Base-by-base conservation (phyloP, 1,139 yeast genomes). In the Candida dubliniensis region DNA sequence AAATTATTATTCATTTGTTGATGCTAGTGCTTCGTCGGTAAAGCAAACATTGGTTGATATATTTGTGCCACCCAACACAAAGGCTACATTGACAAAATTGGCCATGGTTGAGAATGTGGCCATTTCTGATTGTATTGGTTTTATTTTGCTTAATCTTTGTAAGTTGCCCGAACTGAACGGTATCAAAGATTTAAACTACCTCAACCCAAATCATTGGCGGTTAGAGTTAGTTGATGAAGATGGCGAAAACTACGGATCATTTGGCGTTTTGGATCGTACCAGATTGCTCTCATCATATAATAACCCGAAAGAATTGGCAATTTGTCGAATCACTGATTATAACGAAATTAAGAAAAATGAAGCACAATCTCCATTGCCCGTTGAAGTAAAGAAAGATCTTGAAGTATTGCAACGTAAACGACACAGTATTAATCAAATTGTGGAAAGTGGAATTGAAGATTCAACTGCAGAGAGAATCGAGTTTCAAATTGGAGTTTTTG, bases 171-270 rank as follows among this genome's bases (percentile, higher is more conserved):
- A 62, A 2, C 56, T 58, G 13, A 46, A 48, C 12, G 53, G 49
- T 7, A 47, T 47, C 24, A 49, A 49, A 4, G 58, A 56, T 25
- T 36, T 46, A 1, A 38, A 51, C 4, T 51, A 47, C 29, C 51
- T 65, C 41, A 75, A 83, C 50, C 87, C 89, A 0, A 84, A 84
- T 55, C 67, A 67, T 41, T 86, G 89, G 84, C 69, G 82, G 43
- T 55, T 85, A n/a, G 85, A 82, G 47, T 64, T 85, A 36, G 86
- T 82, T 0, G 95, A 86, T 57, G 93, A 85, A 48, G 91, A 84
- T 58, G 93, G 93, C 7, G 90, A 85, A 45, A 78, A 82, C n/a
- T 84, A 82, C 53, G 87, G 84, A 27, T 79, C 84, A 24, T 85
- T 86, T 67, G 93, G 93, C 2, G 72, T 82, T 3, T 65, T 86